Conservation (phyloP, 257 asterid species). For the Jasminum sambac region DNA sequence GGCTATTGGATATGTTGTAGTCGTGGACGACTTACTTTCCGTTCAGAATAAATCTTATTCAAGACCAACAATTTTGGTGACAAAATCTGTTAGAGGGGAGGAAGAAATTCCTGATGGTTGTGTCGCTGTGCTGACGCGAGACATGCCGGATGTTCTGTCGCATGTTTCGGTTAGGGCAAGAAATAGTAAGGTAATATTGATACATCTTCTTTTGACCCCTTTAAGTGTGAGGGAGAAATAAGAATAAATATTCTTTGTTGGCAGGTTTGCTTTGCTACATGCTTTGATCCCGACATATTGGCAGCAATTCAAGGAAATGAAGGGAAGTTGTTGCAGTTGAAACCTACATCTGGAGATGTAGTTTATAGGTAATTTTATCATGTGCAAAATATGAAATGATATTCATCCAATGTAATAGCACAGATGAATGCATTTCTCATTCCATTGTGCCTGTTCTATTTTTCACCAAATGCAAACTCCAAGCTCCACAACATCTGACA, state of each 20-base stretch:
- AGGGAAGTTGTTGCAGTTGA: slow-evolving; percentile 72
- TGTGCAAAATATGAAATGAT: slow-evolving; percentile 1
- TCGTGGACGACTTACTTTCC: slow-evolving; percentile 84
- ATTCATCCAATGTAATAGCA: background rate
- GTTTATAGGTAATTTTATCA: slow-evolving; percentile 57
- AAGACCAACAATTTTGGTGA: slow-evolving; percentile 85
- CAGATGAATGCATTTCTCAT: slow-evolving; percentile 11
- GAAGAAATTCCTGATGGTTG: slow-evolving; percentile 98
- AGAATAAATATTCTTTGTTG: slow-evolving; percentile 24
- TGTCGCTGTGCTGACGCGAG: slow-evolving; percentile 94
- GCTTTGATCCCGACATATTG: slow-evolving; percentile 77
- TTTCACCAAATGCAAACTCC: slow-evolving; percentile 14
- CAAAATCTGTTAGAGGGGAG: slow-evolving; percentile 92
- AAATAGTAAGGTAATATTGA: slow-evolving; percentile 75
- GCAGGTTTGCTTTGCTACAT: slow-evolving; percentile 97
- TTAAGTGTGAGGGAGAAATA: slow-evolving; percentile 13
- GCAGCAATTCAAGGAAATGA: slow-evolving; percentile 58
- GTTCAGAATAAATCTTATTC: slow-evolving; percentile 78
- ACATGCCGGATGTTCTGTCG: slow-evolving; percentile 99
- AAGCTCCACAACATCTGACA: slow-evolving; percentile 5
- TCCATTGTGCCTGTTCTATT: slow-evolving; percentile 9
- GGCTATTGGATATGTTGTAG: slow-evolving; percentile 89
- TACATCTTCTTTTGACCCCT: slow-evolving; percentile 10
- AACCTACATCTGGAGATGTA: slow-evolving; percentile 87
- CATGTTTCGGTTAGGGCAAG: slow-evolving; percentile 99